Evolutionary conservation across 1,284 basidiomycete genomes (phyloP).

Genomic region (Sutorius eximius): DNA sequence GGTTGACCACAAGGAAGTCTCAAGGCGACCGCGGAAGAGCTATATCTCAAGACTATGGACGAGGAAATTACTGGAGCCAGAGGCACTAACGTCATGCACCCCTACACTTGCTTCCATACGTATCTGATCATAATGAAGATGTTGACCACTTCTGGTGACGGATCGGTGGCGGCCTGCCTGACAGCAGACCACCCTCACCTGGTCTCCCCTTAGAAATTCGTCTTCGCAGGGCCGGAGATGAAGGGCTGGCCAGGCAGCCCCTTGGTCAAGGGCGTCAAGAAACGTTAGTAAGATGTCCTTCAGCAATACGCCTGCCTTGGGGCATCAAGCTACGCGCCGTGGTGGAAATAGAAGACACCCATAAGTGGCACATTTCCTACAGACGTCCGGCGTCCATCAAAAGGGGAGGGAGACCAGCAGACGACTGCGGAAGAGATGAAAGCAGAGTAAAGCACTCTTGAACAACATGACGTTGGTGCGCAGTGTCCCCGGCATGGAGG

Average conservation of each 20-base stretch:
- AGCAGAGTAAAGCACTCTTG: constrained; percentile 3
- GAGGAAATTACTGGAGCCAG: constrained; percentile 15
- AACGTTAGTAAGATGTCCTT: constrained; percentile 11
- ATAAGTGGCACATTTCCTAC: constrained; percentile 12
- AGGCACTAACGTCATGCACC: constrained; percentile 14
- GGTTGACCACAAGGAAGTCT: constrained; percentile 26
- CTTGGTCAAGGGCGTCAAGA: constrained; percentile 5
- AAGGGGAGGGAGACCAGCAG: constrained; percentile 10
- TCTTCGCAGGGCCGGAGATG: constrained; percentile 28
- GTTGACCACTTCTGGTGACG: constrained; percentile 12
- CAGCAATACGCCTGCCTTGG: constrained; percentile 6
- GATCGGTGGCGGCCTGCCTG: constrained; percentile 22
- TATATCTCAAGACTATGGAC: constrained; percentile 2
- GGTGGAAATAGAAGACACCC: constrained; percentile 23
- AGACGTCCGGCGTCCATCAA: constrained; percentile 15
- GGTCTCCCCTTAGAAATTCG: constrained; percentile 14
- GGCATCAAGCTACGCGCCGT: constrained; percentile 27
- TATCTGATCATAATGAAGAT: constrained; percentile 18
- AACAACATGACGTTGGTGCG: constrained; percentile 3
- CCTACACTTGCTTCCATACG: constrained; percentile 17
- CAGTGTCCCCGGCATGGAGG: constrained; percentile 8
- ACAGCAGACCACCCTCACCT: constrained; percentile 19
- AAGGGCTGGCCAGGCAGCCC: constrained; percentile 11
- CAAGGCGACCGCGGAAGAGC: constrained; percentile 26
- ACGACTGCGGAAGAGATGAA: constrained; percentile 9